Conservation (phyloP, 805 yeast species). For the Kodamaea neixiangensis region DNA sequence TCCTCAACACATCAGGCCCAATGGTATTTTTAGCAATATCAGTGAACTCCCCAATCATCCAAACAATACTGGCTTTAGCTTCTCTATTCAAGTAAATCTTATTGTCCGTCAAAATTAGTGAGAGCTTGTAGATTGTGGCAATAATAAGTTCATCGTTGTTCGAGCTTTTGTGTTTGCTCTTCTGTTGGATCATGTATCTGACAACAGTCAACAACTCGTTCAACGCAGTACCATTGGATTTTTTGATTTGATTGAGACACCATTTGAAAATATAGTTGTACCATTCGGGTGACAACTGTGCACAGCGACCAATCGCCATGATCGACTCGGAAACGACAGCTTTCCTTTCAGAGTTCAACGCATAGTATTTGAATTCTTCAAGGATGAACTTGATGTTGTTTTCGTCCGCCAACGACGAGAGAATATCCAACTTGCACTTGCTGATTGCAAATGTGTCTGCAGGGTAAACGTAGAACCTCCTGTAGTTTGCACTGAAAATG, state of each 20-base stretch:
- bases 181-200: conserved; percentile 66
- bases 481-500: conserved; percentile 36
- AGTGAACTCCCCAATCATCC: conserved; percentile 88
- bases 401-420: conserved; percentile 59
- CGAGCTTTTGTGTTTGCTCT: conserved; percentile 16
- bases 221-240: conserved; percentile 37
- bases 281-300: conserved; percentile 50
- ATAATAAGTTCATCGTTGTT: conserved; percentile 20
- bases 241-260: conserved; percentile 54
- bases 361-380: conserved; percentile 64
- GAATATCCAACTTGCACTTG: conserved; percentile 57
- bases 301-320: conserved; percentile 61
- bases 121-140: conserved; percentile 55
- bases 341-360: conserved; percentile 26
- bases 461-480: conserved; percentile 58
- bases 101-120: conserved; percentile 28
- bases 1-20: conserved; percentile 77
- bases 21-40: conserved; percentile 36
- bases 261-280: conserved; percentile 59
- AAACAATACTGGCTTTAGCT: conserved; percentile 82
- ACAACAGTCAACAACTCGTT: conserved; percentile 73
- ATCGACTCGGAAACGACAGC: conserved; percentile 48
- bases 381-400: conserved; percentile 53
- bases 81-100: conserved; percentile 26
- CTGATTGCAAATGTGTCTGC: conserved; percentile 48